A percentile compares a stretch with the other conserved stretches of the same genome.
These are phyloP conservation scores for Zychaea mexicana DNA, from an alignment of 371 early-diverging fungal genomes.

Conservation along the genomic window DNA sequence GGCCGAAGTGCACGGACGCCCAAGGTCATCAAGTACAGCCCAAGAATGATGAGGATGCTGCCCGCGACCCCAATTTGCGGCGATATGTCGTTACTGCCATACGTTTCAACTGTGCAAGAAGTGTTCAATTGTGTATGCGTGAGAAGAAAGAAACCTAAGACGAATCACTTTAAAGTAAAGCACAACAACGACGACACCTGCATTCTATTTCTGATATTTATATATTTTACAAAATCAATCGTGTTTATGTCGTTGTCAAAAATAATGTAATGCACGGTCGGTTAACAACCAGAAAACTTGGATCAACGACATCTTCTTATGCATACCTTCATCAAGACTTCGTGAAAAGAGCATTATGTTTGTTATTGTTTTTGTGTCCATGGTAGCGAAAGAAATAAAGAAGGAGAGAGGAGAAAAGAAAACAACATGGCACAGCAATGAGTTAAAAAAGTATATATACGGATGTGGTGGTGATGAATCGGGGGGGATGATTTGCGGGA, in stretches of 20 bases:
- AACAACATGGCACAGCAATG: no score
- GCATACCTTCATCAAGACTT: background rate
- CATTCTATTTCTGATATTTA: background rate
- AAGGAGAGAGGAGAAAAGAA: background rate
- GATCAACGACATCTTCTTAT: background rate
- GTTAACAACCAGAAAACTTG: background rate
- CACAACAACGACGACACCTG: background rate
- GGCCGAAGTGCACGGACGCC: constrained; percentile 30
- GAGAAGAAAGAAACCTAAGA: background rate
- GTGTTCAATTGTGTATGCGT: background rate
- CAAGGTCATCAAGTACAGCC: constrained; percentile 27
- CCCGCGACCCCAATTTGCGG: constrained; percentile 29
- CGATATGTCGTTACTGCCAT: constrained; percentile 17
- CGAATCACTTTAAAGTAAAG: background rate
- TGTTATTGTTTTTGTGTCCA: background rate
- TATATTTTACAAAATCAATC: background rate
- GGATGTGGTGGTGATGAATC: no score
- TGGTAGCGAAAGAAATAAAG: background rate
- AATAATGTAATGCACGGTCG: background rate
- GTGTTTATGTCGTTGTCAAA: no score
- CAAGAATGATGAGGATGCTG: constrained; percentile 29
- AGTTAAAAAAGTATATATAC: no score
- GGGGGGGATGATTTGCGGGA: background rate
- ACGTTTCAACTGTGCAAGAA: background rate
- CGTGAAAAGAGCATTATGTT: background rate